phyloP scores from a whole-genome alignment of 202 grass and related monocot genomes.

The Sporobolus alterniflorus region DNA sequence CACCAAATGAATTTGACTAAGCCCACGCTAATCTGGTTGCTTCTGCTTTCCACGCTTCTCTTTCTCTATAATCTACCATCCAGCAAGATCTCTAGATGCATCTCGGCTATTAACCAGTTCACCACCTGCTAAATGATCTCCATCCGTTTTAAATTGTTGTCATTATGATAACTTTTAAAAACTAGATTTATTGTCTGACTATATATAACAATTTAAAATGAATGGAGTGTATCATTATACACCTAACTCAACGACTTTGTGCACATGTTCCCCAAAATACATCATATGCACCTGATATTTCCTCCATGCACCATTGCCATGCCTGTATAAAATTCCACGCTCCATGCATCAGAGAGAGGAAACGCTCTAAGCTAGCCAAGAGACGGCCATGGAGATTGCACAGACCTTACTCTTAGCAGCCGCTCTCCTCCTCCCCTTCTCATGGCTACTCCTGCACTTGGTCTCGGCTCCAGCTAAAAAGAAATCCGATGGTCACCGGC shows the following conservation, averaged over 20 bases:
- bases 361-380: neutral
- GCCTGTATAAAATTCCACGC: neutral
- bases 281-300: no score
- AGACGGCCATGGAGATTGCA: neutral
- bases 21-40: neutral
- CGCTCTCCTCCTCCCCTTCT: constrained; percentile 36
- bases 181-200: neutral
- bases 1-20: neutral
- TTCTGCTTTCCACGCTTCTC: neutral
- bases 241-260: no score
- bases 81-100: neutral
- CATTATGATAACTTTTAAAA: no score
- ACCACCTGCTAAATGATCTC: neutral
- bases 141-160: no score
- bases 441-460: constrained; percentile 22
- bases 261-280: no score
- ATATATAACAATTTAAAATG: neutral
- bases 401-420: constrained; percentile 14
- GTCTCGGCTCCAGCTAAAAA: neutral
- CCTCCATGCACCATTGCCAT: no score
- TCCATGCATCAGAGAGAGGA: neutral
- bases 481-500: neutral
- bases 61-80: neutral
- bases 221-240: no score
- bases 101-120: neutral